Evolutionary conservation across 257 asterid species (phyloP), one percentile per base, ranked within the genome.

Genomic region (Primulina tabacum): DNA sequence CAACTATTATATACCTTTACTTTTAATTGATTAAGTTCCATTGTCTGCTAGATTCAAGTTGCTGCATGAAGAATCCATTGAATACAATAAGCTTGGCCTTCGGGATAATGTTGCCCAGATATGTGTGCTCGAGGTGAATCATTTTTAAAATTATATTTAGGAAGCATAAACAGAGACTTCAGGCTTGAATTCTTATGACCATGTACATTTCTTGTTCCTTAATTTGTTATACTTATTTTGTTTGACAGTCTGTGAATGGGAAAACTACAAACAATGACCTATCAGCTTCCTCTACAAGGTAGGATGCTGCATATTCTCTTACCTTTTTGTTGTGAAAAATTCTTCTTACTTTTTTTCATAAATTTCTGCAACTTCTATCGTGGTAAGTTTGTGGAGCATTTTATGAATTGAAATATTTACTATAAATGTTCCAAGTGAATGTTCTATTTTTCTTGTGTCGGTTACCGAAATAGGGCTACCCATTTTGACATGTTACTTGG

Each of bases 21-120:
- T 67, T 28, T 56, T 56, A 55, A 62, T 70, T 76, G 63, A 74
- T 68, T 29, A 12, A 56, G 66, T 71, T 70, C 64, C 40, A 24
- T 58, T 77, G 24, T 75, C 59, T 83, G 69, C 73, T 71, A 93
- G 98, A 78, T 93, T 93, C 92, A 93, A 89, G 87, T 72, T 93
- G 92, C 70, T 88, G 80, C 86, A 81, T 68, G 98, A 90, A 76
- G 98, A 93, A 73, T 89, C 88, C 69, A 77, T 93, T 79, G 96
- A 93, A 79, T 93, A 80, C 78, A 81, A 71, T 74, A 82, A 82
- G 80, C 85, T 84, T 73, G 94, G 92, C 62, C 96, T 93, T 67
- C 92, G 98, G 75, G 93, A 90, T 77, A 93, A 93, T 82, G 97
- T 93, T 75, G 95, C 97, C 71, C 98, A 93, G 81, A 93, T 90